Conservation (phyloP, 257 asterid genomes). For the Solanum chaucha region DNA sequence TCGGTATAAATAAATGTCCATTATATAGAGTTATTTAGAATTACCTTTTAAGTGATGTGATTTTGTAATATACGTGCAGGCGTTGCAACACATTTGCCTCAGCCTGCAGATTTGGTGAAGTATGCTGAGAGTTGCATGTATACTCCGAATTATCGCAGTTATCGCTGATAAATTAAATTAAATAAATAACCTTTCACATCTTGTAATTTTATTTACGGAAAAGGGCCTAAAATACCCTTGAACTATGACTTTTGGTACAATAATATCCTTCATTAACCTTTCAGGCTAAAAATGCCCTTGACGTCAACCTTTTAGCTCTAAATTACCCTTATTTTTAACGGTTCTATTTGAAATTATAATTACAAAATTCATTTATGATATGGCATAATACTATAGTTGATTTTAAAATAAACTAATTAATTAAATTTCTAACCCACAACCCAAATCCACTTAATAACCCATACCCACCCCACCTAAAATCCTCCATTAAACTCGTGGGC, state of each 20-base stretch:
- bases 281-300: not conserved
- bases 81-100: constrained; percentile 74
- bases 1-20: too few relatives aligned
- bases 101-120: constrained; percentile 66
- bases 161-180: constrained; percentile 26
- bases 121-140: constrained; percentile 95
- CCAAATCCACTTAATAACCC: too few relatives aligned
- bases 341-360: too few relatives aligned
- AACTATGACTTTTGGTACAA: not conserved
- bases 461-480: too few relatives aligned
- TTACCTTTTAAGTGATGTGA: not conserved
- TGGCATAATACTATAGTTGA: not conserved
- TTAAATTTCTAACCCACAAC: not conserved
- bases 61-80: constrained; percentile 23
- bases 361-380: not conserved
- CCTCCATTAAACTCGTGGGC: too few relatives aligned
- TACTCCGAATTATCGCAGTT: constrained; percentile 62
- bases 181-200: not conserved
- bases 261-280: not conserved
- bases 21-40: not conserved
- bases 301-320: not conserved
- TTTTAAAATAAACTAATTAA: not conserved
- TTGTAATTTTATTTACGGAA: not conserved
- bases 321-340: not conserved
- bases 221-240: not conserved